These are phyloP conservation scores for Tetracladium setigerum DNA, from an alignment of 495 filamentous ascomycete species.

Conservation along the genomic window DNA sequence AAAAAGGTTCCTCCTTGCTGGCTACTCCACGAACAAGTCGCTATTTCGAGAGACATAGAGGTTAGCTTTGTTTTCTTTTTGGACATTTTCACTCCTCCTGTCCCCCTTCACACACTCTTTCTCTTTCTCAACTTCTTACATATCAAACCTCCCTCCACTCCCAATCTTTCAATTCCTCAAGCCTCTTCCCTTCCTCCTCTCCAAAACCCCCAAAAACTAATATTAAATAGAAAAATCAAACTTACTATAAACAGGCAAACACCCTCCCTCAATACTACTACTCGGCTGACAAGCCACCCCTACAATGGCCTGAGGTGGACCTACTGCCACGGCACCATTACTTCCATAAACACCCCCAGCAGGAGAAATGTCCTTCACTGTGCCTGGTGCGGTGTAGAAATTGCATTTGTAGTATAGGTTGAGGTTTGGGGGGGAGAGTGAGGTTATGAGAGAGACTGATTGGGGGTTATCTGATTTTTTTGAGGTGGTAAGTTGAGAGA, in stretches of 20 bases:
- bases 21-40: slow-evolving; percentile 8
- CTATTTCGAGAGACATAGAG: not conserved
- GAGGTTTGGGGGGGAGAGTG: not conserved
- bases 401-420: slow-evolving; percentile 5
- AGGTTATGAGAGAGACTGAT: not conserved
- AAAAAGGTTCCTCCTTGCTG: not conserved
- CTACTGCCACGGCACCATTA: slow-evolving; percentile 1
- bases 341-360: too few relatives aligned
- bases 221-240: not conserved
- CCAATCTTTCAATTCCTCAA: slow-evolving; percentile 9
- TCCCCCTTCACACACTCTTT: too few relatives aligned
- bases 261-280: not conserved
- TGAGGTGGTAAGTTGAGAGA: too few relatives aligned
- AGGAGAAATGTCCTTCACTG: not conserved
- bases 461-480: slow-evolving; percentile 3
- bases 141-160: slow-evolving; percentile 4
- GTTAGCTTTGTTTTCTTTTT: too few relatives aligned
- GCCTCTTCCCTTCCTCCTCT: not conserved
- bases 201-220: not conserved
- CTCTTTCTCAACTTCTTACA: slow-evolving; percentile 1
- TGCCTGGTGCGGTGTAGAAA: slow-evolving; percentile 4
- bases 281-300: slow-evolving; percentile 9
- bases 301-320: slow-evolving; percentile 6
- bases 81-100: too few relatives aligned
- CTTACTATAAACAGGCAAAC: slow-evolving; percentile 16